Evolutionary conservation across 768 basidiomycete species (phyloP).

Genomic region (Russula griseocarnosa): DNA sequence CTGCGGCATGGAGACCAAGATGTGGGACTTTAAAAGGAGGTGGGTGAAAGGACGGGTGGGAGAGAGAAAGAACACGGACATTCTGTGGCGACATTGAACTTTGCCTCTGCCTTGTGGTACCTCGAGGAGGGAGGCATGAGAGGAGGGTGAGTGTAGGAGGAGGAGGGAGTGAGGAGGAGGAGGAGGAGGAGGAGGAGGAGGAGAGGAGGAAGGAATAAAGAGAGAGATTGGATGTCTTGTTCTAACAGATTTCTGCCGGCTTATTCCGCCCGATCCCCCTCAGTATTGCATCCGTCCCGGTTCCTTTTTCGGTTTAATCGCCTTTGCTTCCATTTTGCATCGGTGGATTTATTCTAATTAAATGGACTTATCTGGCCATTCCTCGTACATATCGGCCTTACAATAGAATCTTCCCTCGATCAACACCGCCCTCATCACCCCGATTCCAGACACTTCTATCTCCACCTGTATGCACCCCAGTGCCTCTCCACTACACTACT

Average conservation of each 20-base stretch:
- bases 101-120: conserved; percentile 42
- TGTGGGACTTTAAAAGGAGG: conserved; percentile 54
- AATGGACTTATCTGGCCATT: background rate
- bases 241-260: conserved; percentile 9
- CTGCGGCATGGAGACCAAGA: conserved; percentile 72
- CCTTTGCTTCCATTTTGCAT: conserved; percentile 12
- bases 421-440: background rate
- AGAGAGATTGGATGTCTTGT: background rate
- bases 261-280: conserved; percentile 10
- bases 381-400: background rate
- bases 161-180: too few relatives aligned
- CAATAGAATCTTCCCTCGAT: conserved; percentile 17
- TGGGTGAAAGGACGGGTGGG: background rate
- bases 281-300: conserved; percentile 1
- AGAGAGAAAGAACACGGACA: conserved; percentile 37
- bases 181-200: background rate
- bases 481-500: too few relatives aligned
- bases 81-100: conserved; percentile 53
- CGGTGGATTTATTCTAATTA: background rate
- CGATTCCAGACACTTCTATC: background rate
- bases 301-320: conserved; percentile 16
- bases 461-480: background rate
- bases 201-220: background rate
- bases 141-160: background rate
- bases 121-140: conserved; percentile 39